A percentile compares a stretch with the other conserved stretches of the same genome.
phyloP scores from a whole-genome alignment of 2,329 filamentous ascomycete species.

The Madurella fahalii region DNA sequence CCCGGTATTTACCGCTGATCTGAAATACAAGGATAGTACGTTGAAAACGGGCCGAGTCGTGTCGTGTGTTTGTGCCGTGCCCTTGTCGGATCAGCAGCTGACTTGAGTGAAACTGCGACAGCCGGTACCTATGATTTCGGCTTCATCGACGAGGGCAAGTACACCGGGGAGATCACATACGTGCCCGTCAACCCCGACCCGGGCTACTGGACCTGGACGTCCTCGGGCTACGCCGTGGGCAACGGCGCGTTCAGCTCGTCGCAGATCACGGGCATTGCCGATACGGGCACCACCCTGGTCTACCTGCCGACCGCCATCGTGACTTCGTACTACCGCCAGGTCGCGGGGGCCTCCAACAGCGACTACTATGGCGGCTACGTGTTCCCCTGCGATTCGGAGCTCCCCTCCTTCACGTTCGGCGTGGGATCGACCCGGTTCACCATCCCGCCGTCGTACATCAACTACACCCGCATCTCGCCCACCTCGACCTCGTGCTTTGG shows the following conservation, averaged over 20 bases:
- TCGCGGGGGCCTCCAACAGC: constrained; percentile 39
- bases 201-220: constrained; percentile 62
- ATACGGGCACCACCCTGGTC: constrained; percentile 57
- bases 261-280: constrained; percentile 46
- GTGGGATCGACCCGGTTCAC: constrained; percentile 44
- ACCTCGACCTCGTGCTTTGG: constrained; percentile 52
- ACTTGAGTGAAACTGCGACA: constrained; percentile 2
- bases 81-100: neutral
- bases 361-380: constrained; percentile 44
- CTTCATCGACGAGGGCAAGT: constrained; percentile 53
- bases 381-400: constrained; percentile 45
- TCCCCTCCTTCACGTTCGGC: constrained; percentile 49
- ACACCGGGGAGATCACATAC: constrained; percentile 57
- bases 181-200: constrained; percentile 48
- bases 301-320: constrained; percentile 46
- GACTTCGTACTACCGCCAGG: constrained; percentile 47
- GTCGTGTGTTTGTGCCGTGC: neutral
- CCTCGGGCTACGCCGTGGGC: constrained; percentile 36
- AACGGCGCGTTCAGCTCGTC: constrained; percentile 31
- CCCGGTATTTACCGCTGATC: constrained; percentile 33
- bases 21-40: constrained; percentile 33
- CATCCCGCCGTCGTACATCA: constrained; percentile 46
- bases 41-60: neutral
- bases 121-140: constrained; percentile 37
- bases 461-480: constrained; percentile 21